These are phyloP conservation scores for Pisolithus orientalis DNA, from an alignment of 768 basidiomycete species.

Conservation along the genomic window DNA sequence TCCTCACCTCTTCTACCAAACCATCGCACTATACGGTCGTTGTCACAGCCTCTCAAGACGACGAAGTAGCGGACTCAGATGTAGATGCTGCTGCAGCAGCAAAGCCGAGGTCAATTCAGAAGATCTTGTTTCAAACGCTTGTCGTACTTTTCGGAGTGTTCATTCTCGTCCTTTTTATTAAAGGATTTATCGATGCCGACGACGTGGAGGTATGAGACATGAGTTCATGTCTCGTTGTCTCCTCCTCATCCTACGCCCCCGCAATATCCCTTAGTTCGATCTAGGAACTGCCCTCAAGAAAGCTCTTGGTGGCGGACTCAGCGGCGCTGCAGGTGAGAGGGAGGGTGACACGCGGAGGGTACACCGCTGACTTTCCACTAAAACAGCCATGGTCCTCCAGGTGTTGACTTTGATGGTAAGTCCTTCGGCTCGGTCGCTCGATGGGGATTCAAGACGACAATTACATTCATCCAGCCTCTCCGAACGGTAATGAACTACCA, in stretches of 20 bases:
- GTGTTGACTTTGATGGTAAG: constrained; percentile 78
- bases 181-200: constrained; percentile 63
- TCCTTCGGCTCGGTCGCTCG: not conserved
- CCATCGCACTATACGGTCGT: constrained; percentile 13
- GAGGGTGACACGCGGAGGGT: not conserved
- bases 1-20: constrained; percentile 12
- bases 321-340: constrained; percentile 70
- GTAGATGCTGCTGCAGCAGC: not conserved
- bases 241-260: constrained; percentile 46
- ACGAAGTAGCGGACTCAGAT: constrained; percentile 15
- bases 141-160: constrained; percentile 32
- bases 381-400: constrained; percentile 85
- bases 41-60: not conserved
- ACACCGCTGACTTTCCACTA: not conserved
- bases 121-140: constrained; percentile 23
- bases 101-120: constrained; percentile 10
- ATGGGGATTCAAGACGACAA: not conserved
- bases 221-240: not conserved
- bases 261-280: constrained; percentile 59
- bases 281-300: constrained; percentile 65
- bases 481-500: constrained; percentile 98
- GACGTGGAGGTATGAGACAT: constrained; percentile 52
- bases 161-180: constrained; percentile 49
- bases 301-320: constrained; percentile 86
- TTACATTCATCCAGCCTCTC: constrained; percentile 50